Base-by-base conservation (phyloP, 345 rosid genomes). In the Hibiscus tridactylites region DNA sequence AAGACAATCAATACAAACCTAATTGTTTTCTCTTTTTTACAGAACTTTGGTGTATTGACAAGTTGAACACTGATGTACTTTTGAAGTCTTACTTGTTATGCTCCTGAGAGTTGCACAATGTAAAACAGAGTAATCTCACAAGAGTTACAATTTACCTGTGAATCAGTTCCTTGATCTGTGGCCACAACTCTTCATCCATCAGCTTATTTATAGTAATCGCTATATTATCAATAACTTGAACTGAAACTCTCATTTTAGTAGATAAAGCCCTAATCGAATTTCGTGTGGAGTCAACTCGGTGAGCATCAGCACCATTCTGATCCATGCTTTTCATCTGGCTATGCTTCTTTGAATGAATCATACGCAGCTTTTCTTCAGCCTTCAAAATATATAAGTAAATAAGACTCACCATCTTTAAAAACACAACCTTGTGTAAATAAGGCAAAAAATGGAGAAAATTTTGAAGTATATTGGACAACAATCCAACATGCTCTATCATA, bases 301-400 rank as follows among this genome's bases (percentile, higher is more conserved):
- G 72, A 13, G 77, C 73, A 29, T 82, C 81, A 13, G 73, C 82
- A 46, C 77, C 87, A 63, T 78, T 84, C 61, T 82, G 78, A 4
- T 46, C 80, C 77, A 83, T 65, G 17, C 52, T 76, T 61, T 73
- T 83, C 52, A 86, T 76, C 82, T 83, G 85, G 80, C 71, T 78
- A 56, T 75, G 79, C 83, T 77, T 83, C 81, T 76, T 85, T 29
- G 71, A 81, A 75, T 82, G 80, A 53, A 76, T 42, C 26, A 78
- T 59, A 3, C 89, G 84, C 78, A 88, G 9, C 73, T 77, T 88
- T 66, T 88, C 93, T 79, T 88, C 90, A 3, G 83, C 84, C 93
- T 88, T 59, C 73, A 77, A 52, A 52, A 24, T 21, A 24, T 39
- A 60, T 0, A 47, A 47, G 31, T 1, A 53, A 54, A 9, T 4